Base-by-base conservation (phyloP, 345 rosid genomes). In the Mallotus nudiflorus region DNA sequence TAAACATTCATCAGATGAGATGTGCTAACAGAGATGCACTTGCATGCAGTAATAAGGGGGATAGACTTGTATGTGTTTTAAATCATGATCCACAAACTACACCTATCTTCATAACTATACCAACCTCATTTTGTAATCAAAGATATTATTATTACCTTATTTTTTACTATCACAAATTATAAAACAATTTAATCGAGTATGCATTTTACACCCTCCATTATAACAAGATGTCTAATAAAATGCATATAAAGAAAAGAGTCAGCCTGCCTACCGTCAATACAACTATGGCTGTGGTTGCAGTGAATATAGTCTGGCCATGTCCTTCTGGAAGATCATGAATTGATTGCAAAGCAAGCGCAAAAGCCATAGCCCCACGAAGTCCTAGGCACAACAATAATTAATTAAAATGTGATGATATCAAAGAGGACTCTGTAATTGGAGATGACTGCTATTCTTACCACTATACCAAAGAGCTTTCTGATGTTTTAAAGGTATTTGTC, bases 391-490 rank as follows among this genome's bases (percentile, higher is more conserved):
- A 22, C 39, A 65, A 49, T 25, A 28, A 31, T 40, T 7, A 40
- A 56, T 65, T 33, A 19, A 12, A 46, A 40, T 39, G 7, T 0
- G 19, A 69, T 16, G 45, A 48, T 15, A 27, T 37, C 51, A 66
- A 31, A 55, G 50, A 37, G 58, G 27, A 46, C 25, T 25, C 9
- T 22, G 16, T n/a, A n/a, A n/a, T 27, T 60, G 62, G 68, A 44
- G 59, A 50, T 59, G 72, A 55, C 16, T 19, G 56, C 57, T 67
- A 42, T 49, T 63, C 98, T 85, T 87, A 95, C 99, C 98, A 77
- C 98, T 95, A 70, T 92, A 95, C 89, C 98, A 95, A 80, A 95
- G 99, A 64, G 99, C 99, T 82, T 92, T 90, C 81, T 95, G 99
- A 83, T 95, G 96, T 27, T 84, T 88, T 64, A 82, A 54, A 77